phyloP scores from a whole-genome alignment of 768 basidiomycete species.

The Suillus brevipes region DNA sequence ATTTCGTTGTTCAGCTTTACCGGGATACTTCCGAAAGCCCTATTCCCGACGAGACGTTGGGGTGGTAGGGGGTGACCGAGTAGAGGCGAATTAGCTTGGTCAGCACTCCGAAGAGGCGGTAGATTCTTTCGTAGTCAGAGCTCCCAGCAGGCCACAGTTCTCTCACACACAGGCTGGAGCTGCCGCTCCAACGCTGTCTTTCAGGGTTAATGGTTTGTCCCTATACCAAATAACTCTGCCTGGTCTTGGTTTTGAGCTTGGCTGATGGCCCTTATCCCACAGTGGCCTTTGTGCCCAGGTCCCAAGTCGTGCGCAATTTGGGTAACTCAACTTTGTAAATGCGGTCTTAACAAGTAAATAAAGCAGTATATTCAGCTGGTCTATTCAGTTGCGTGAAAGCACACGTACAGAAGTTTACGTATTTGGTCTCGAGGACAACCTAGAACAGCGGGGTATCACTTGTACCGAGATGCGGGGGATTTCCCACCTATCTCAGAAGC shows the following conservation, averaged over 20 bases:
- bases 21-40: not conserved
- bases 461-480: not conserved
- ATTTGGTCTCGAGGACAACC: not conserved
- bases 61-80: too few relatives aligned
- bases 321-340: not conserved
- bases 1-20: not conserved
- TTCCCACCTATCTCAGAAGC: not conserved
- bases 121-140: not conserved
- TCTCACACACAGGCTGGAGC: too few relatives aligned
- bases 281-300: not conserved
- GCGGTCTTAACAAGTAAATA: not conserved
- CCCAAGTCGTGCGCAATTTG: not conserved
- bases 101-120: not conserved
- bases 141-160: too few relatives aligned
- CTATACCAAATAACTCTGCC: not conserved
- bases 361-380: not conserved
- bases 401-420: not conserved
- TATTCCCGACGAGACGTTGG: not conserved
- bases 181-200: not conserved
- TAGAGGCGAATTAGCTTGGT: not conserved
- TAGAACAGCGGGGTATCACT: not conserved
- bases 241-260: not conserved
- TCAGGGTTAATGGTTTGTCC: not conserved
- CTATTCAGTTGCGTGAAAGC: not conserved
- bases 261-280: not conserved